Evolutionary conservation across 2,329 filamentous ascomycete species (phyloP).

Genomic region (Xylaria sp.): DNA sequence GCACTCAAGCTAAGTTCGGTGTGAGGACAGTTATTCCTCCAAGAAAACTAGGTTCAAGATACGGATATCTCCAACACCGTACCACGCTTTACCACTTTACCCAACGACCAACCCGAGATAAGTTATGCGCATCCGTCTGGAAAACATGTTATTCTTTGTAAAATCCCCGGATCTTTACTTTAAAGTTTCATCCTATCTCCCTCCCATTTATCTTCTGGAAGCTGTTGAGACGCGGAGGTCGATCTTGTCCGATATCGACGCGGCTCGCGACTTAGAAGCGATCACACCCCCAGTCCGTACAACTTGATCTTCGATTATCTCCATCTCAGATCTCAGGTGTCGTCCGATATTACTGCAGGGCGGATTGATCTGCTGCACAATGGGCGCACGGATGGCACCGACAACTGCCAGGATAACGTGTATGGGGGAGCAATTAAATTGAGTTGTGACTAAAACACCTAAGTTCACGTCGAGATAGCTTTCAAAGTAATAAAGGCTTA

Average conservation of each 20-base stretch:
- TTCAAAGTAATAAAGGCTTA: not conserved
- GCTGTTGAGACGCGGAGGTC: constrained; percentile 28
- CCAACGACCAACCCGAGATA: constrained; percentile 9
- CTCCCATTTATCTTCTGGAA: constrained; percentile 24
- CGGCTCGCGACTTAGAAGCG: constrained; percentile 9
- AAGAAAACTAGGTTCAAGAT: constrained; percentile 5
- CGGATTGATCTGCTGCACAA: constrained; percentile 21
- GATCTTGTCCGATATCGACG: constrained; percentile 29
- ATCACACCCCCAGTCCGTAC: not conserved
- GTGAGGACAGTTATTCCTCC: not conserved
- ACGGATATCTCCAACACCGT: constrained; percentile 20
- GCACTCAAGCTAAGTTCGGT: not conserved
- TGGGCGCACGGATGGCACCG: constrained; percentile 10
- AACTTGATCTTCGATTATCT: constrained; percentile 1
- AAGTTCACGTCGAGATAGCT: not conserved
- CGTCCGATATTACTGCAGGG: constrained; percentile 16
- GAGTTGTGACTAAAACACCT: not conserved
- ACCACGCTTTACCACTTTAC: constrained; percentile 3
- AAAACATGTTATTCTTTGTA: not conserved
- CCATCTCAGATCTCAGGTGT: constrained; percentile 16
- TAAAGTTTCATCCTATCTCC: constrained; percentile 19
- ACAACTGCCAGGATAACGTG: not conserved
- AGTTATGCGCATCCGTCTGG: constrained; percentile 9
- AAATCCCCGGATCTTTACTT: constrained; percentile 19
- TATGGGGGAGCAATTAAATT: not conserved